Conservation (phyloP, 2,329 filamentous ascomycete species). For the Cordyceps tenuipes region DNA sequence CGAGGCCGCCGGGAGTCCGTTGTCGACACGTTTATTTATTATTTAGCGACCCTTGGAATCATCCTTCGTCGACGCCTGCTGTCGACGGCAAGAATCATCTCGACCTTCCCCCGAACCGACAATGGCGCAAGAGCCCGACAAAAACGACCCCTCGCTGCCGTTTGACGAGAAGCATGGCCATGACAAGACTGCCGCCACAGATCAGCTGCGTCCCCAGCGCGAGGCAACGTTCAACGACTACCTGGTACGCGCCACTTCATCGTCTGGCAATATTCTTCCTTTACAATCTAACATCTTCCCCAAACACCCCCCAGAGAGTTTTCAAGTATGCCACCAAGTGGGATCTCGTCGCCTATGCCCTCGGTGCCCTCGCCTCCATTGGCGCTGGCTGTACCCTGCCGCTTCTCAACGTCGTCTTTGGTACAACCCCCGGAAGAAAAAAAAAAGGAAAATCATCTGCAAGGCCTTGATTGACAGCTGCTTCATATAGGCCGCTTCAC, state of each 20-base stretch:
- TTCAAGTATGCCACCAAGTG: constrained; percentile 46
- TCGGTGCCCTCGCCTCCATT: constrained; percentile 39
- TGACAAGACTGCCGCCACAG: constrained; percentile 15
- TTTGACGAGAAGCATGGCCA: constrained; percentile 2
- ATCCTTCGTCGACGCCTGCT: background rate
- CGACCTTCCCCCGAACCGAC: background rate
- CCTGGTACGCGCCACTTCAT: constrained; percentile 15
- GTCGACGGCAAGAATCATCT: background rate
- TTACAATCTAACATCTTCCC: background rate
- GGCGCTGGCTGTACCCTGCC: constrained; percentile 48
- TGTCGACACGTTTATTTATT: background rate
- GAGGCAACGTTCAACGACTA: constrained; percentile 36
- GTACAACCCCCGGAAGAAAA: constrained; percentile 21
- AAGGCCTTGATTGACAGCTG: constrained; percentile 20
- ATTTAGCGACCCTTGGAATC: background rate
- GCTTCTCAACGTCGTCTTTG: constrained; percentile 52
- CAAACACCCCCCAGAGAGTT: constrained; percentile 30
- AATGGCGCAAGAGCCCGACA: background rate
- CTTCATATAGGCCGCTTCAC: constrained; percentile 40
- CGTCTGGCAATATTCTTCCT: background rate
- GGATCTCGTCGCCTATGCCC: constrained; percentile 41
- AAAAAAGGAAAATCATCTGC: background rate
- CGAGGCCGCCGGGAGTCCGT: background rate
- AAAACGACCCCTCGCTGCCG: background rate
- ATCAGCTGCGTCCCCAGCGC: constrained; percentile 27